phyloP scores from a whole-genome alignment of 805 yeast genomes.

The Yamadazyma endophytica region DNA sequence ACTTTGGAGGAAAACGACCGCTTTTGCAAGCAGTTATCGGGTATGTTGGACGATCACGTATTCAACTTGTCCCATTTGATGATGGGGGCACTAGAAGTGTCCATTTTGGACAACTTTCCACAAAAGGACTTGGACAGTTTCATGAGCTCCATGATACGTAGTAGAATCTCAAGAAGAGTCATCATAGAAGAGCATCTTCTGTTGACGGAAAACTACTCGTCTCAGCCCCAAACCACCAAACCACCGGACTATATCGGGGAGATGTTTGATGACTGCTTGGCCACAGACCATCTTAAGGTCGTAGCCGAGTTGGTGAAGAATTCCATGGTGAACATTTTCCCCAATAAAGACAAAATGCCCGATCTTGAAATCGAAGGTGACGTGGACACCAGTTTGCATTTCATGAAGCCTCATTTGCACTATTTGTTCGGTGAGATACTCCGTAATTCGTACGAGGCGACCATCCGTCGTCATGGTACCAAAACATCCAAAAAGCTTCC shows the following conservation, averaged over 20 bases:
- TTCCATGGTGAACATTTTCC: conserved; percentile 51
- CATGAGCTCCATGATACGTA: conserved; percentile 73
- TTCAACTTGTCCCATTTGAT: conserved; percentile 81
- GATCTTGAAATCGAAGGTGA: conserved; percentile 74
- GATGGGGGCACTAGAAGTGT: conserved; percentile 88
- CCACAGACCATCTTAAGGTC: conserved; percentile 56
- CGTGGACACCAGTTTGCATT: conserved; percentile 64
- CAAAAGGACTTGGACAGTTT: conserved; percentile 63
- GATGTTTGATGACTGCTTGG: conserved; percentile 75
- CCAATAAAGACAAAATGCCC: conserved; percentile 58
- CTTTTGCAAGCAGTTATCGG: conserved; percentile 62
- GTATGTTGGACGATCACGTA: conserved; percentile 73
- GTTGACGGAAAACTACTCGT: conserved; percentile 59
- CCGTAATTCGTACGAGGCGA: conserved; percentile 81
- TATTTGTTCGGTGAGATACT: conserved; percentile 84
- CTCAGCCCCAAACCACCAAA: conserved; percentile 42
- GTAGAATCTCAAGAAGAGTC: conserved; percentile 84
- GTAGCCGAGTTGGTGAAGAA: conserved; percentile 50
- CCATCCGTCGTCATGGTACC: conserved; percentile 42
- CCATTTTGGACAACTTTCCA: conserved; percentile 55
- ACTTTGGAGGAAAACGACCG: conserved; percentile 70
- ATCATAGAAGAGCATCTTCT: conserved; percentile 90
- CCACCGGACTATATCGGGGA: conserved; percentile 66
- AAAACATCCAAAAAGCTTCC: conserved; percentile 43
- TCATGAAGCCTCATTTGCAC: conserved; percentile 80